Base-by-base conservation (phyloP, 2,329 filamentous ascomycete species). In the Lasiodiplodia sp. region DNA sequence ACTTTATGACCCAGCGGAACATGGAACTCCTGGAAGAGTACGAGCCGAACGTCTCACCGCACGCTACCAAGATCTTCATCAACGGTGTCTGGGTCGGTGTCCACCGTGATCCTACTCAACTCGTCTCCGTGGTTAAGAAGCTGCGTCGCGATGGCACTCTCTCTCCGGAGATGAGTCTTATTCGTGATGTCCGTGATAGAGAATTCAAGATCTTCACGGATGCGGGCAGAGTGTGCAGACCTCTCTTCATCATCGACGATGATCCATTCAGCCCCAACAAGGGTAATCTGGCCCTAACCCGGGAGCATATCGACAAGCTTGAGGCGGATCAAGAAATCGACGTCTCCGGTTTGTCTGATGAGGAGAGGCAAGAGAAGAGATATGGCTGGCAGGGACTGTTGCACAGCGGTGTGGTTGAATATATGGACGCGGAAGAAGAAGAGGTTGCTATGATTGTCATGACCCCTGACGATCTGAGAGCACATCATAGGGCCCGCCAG, bases 201-300 rank as follows among this genome's bases (percentile, higher is more conserved):
- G 96, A 99, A 80, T 97, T 99, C 87, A 97, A 97, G 82, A 95
- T 99, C 74, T 97, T 98, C 80, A 98, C 95, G 3, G 96, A 99
- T 79, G 95, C 95, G 52, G 96, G 96, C 34, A 91, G 96, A 80
- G 94, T 99, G 67, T 97, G 96, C 85, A 89, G 96, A 71, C 96
- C 96, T 0, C 84, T 98, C 5, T 98, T 97, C 78, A 94, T 97
- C 12, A 92, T 99, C 47, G 93, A 98, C 74, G 96, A 95, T 75
- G 91, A 97, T 68, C 83, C 85, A 11, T 89, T 91, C 68, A 92
- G 92, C 71, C 82, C 86, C 6, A 93, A 93, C 70, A 88, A 90
- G 77, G 94, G 93, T 66, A 89, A 89, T 34, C 84, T 99, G 51
- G 89, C 94, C 12, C 85, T 98, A 68, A 96, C 89, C 73, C 96